Evolutionary conservation across 495 filamentous ascomycete species (phyloP).

Genomic region (Annulohypoxylon moriforme): DNA sequence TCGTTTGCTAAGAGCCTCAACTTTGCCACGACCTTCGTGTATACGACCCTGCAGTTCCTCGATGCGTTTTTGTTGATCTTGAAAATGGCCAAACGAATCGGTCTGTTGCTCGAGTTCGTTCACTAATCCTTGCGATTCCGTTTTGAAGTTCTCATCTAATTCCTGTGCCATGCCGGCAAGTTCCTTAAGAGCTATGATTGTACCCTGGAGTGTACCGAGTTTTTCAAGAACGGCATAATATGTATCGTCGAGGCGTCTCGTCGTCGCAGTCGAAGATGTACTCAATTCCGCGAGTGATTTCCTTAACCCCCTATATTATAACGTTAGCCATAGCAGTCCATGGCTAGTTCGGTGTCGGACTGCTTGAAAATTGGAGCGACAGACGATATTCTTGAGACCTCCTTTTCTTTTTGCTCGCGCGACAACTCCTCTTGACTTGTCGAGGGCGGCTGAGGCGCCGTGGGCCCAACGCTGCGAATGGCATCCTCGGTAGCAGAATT

Average conservation of each 20-base stretch:
- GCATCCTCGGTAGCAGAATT: constrained; percentile 49
- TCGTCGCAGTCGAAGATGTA: constrained; percentile 65
- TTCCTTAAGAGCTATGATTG: constrained; percentile 74
- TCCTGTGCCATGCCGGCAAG: constrained; percentile 71
- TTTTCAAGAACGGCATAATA: constrained; percentile 89
- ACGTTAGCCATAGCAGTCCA: constrained; percentile 27
- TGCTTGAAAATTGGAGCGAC: constrained; percentile 7
- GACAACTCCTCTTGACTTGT: constrained; percentile 51
- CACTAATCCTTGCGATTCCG: constrained; percentile 69
- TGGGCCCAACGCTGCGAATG: constrained; percentile 3
- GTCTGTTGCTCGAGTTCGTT: constrained; percentile 74
- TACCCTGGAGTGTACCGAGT: constrained; percentile 73
- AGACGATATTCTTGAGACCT: constrained; percentile 56
- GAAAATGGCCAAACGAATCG: constrained; percentile 72
- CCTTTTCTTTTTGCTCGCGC: constrained; percentile 55
- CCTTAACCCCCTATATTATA: constrained; percentile 55
- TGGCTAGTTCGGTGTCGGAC: not conserved
- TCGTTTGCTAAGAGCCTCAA: constrained; percentile 71
- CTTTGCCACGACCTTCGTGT: constrained; percentile 68
- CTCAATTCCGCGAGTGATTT: constrained; percentile 58
- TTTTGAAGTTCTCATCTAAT: constrained; percentile 70
- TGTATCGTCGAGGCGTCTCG: constrained; percentile 81
- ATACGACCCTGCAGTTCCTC: constrained; percentile 74
- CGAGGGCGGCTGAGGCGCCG: constrained; percentile 23
- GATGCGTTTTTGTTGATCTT: constrained; percentile 76